Evolutionary conservation across 371 early-diverging fungal species (phyloP).

Genomic region (Blakeslea trispora): DNA sequence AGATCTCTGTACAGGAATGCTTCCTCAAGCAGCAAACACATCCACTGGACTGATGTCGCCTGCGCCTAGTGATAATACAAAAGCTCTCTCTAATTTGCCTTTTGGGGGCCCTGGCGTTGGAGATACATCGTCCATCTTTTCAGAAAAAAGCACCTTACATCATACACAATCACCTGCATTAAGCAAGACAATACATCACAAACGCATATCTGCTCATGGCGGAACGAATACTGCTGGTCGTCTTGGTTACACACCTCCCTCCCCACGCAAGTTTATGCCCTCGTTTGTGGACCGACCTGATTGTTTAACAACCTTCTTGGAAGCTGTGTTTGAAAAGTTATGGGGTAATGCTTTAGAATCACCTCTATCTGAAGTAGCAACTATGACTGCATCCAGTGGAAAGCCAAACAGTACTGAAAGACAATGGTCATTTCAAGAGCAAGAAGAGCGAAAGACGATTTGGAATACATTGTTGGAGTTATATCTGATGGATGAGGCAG

Average conservation of each 20-base stretch:
- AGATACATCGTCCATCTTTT: slow-evolving; percentile 20
- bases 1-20: slow-evolving; percentile 65
- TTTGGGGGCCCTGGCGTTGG: slow-evolving; percentile 26
- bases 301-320: slow-evolving; percentile 74
- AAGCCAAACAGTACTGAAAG: not conserved
- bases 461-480: slow-evolving; percentile 93
- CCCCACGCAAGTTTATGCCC: slow-evolving; percentile 64
- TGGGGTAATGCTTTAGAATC: slow-evolving; percentile 36
- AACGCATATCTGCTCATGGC: slow-evolving; percentile 4
- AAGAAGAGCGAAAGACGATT: slow-evolving; percentile 67
- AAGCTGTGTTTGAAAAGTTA: slow-evolving; percentile 62
- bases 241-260: slow-evolving; percentile 50
- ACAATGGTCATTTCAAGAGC: slow-evolving; percentile 34
- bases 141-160: slow-evolving; percentile 5
- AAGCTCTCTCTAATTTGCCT: slow-evolving; percentile 39
- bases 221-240: slow-evolving; percentile 11
- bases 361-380: not conserved
- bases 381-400: not conserved
- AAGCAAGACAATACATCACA: slow-evolving; percentile 5
- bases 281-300: slow-evolving; percentile 77
- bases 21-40: slow-evolving; percentile 22
- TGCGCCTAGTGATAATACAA: slow-evolving; percentile 32
- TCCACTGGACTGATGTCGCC: slow-evolving; percentile 18
- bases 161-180: not conserved
- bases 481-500: slow-evolving; percentile 64